Evolutionary conservation across 1,284 basidiomycete genomes (phyloP).

Genomic region (Cutaneotrichosporon mucoides): DNA sequence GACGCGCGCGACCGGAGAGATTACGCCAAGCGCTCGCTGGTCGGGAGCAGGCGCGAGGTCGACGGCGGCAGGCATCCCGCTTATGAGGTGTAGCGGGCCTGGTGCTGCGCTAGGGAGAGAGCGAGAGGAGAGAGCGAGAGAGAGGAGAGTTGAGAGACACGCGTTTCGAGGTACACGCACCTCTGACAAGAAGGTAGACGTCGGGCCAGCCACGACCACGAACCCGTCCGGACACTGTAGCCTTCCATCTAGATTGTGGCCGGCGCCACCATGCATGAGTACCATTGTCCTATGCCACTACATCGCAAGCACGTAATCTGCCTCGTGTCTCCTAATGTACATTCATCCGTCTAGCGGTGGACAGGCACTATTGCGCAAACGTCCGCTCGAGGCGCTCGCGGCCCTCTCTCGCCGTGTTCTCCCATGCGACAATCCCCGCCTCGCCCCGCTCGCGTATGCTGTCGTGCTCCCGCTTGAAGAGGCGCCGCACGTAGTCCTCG

Average conservation of each 20-base stretch:
- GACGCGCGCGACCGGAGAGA: conserved; percentile 11
- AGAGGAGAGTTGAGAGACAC: no score
- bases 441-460: conserved; percentile 40
- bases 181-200: no score
- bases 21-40: conserved; percentile 5
- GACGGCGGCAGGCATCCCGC: conserved; percentile 36
- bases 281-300: background rate
- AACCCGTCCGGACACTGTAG: background rate
- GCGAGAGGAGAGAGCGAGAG: no score
- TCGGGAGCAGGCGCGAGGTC: conserved; percentile 21
- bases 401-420: conserved; percentile 36
- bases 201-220: no score
- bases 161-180: no score
- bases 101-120: no score
- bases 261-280: conserved; percentile 7
- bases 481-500: conserved; percentile 18
- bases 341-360: no score
- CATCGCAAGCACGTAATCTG: no score
- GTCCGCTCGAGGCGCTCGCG: conserved; percentile 4
- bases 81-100: conserved; percentile 21
- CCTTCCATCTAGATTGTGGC: conserved; percentile 1
- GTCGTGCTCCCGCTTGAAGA: conserved; percentile 7
- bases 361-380: background rate
- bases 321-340: no score
- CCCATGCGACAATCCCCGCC: conserved; percentile 65